These are phyloP conservation scores for Hypoxylon lenormandii DNA, from an alignment of 495 filamentous ascomycete genomes.

Conservation along the genomic window DNA sequence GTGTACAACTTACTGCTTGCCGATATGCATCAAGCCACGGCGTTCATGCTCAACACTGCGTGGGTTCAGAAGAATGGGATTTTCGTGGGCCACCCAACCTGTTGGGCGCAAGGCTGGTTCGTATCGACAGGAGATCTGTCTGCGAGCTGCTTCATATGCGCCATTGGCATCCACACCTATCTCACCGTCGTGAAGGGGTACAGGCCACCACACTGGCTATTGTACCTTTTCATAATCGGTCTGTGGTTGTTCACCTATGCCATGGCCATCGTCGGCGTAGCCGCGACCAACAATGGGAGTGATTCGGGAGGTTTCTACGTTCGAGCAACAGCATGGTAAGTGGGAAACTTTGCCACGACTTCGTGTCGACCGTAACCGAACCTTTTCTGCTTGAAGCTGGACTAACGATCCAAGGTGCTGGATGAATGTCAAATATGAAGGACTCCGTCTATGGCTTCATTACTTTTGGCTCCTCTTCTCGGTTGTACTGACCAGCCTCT, in stretches of 20 bases:
- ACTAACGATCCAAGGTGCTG: constrained; percentile 66
- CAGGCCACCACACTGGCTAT: constrained; percentile 65
- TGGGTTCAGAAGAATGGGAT: constrained; percentile 71
- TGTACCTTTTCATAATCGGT: constrained; percentile 63
- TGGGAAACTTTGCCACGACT: constrained; percentile 28
- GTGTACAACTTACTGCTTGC: constrained; percentile 80
- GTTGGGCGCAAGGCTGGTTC: constrained; percentile 78
- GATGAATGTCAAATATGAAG: constrained; percentile 71
- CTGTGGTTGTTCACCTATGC: constrained; percentile 72
- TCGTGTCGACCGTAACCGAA: not conserved
- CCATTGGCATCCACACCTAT: constrained; percentile 78
- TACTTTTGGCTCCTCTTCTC: constrained; percentile 84
- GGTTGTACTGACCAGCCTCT: constrained; percentile 70
- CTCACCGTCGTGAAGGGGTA: constrained; percentile 70
- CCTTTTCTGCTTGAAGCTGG: constrained; percentile 7
- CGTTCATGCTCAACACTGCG: constrained; percentile 73
- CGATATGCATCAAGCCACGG: constrained; percentile 76
- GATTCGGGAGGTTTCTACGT: constrained; percentile 67
- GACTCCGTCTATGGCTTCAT: constrained; percentile 75
- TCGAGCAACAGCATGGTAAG: constrained; percentile 72
- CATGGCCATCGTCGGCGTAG: constrained; percentile 68
- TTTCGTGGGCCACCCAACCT: constrained; percentile 66
- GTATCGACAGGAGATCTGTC: constrained; percentile 76
- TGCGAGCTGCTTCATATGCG: constrained; percentile 76
- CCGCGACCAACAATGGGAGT: constrained; percentile 60